phyloP scores from a whole-genome alignment of 306 rosid genomes.

The Quercus mongolica region DNA sequence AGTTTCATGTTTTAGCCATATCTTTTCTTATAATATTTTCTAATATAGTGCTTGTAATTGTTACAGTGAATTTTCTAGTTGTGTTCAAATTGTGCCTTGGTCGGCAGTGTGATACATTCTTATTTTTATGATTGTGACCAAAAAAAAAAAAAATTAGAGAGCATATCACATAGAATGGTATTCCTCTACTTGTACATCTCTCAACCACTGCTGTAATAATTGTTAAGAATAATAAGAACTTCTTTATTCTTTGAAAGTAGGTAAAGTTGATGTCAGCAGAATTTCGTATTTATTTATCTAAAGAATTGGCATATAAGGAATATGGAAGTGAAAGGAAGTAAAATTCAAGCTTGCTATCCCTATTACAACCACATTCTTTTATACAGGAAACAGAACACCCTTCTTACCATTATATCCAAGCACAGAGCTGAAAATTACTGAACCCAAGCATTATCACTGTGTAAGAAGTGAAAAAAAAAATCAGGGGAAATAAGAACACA shows the following conservation, averaged over 20 bases:
- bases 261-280: not conserved
- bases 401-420: not conserved
- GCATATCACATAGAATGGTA: not conserved
- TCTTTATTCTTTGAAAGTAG: not conserved
- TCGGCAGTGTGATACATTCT: not conserved
- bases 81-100: not conserved
- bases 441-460: not conserved
- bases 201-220: not conserved
- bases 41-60: not conserved
- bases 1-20: not conserved
- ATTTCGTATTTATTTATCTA: not conserved
- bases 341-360: not conserved
- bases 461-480: not conserved
- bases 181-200: not conserved
- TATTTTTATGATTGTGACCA: not conserved
- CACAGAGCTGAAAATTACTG: not conserved
- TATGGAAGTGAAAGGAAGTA: not conserved
- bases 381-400: not conserved
- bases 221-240: not conserved
- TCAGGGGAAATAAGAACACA: not conserved
- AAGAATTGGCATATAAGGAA: not conserved
- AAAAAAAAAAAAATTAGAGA: not conserved
- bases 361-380: not conserved
- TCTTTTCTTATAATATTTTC: not conserved
- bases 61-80: not conserved